Conservation (phyloP, 139 green algal genomes). For the Closterium sp. region DNA sequence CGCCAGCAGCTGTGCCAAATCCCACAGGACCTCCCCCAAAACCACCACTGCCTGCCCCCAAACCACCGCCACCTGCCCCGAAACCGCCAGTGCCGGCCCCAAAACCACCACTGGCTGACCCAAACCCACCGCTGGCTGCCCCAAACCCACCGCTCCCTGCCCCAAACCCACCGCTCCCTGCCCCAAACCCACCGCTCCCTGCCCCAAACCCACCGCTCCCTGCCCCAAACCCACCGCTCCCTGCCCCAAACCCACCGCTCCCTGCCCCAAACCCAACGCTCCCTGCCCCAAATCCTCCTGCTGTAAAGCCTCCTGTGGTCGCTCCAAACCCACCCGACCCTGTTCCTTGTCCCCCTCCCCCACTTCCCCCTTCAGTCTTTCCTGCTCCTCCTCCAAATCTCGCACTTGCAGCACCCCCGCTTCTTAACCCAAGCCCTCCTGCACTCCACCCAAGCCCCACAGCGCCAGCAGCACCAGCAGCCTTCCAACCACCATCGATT, state of each 20-base stretch:
- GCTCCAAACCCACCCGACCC: not conserved
- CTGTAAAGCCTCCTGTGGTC: not conserved
- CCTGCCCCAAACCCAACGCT: not conserved
- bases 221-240: not conserved
- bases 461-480: not conserved
- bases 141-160: too few species aligned
- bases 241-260: too few species aligned
- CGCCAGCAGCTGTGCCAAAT: too few species aligned
- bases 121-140: too few species aligned
- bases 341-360: not conserved
- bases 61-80: not conserved
- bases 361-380: not conserved
- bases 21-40: not conserved
- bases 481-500: not conserved
- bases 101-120: too few species aligned
- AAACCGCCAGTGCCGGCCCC: not conserved
- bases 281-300: not conserved
- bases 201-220: too few species aligned
- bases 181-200: too few species aligned
- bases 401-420: too few species aligned
- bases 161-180: too few species aligned
- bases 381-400: not conserved
- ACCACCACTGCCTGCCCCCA: not conserved
- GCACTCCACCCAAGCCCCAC: not conserved
- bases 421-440: not conserved